phyloP scores from a whole-genome alignment of 139 green algal genomes.

The Asterochloris sp. region DNA sequence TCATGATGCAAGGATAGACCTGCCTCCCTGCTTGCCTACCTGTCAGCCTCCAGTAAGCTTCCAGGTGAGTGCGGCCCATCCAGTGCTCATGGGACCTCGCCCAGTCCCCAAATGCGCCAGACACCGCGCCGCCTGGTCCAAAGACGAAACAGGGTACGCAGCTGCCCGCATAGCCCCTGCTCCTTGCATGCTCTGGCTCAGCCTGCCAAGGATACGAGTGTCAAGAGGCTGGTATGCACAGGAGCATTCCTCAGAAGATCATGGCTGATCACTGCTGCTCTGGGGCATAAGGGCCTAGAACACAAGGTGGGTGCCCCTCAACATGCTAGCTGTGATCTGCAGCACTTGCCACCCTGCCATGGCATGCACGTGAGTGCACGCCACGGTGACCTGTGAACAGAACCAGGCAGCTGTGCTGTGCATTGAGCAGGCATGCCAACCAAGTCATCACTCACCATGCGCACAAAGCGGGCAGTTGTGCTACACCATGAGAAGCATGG shows the following conservation, averaged over 20 bases:
- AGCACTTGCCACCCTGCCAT: too few relatives aligned
- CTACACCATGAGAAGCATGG: constrained; percentile 7
- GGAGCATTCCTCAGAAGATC: not conserved
- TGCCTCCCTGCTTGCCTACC: not conserved
- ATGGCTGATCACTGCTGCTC: not conserved
- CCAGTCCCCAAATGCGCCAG: not conserved
- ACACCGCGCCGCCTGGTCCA: constrained; percentile 2
- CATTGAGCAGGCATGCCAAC: not conserved
- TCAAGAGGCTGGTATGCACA: not conserved
- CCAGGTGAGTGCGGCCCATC: constrained; percentile 1
- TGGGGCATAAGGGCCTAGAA: not conserved
- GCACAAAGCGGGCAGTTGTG: constrained; percentile 1
- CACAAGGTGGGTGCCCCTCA: not conserved
- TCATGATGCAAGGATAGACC: not conserved
- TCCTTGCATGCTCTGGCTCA: not conserved
- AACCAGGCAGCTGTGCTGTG: too few relatives aligned
- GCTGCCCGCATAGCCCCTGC: not conserved
- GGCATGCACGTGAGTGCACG: too few relatives aligned
- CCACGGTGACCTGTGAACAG: too few relatives aligned
- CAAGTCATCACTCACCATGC: not conserved
- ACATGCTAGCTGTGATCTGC: too few relatives aligned
- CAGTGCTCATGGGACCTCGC: constrained; percentile 1
- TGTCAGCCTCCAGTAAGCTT: not conserved
- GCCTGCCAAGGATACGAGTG: not conserved
- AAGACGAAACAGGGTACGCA: not conserved